Conservation (phyloP, 495 filamentous ascomycete species). For the Mytilinidion resinicola region DNA sequence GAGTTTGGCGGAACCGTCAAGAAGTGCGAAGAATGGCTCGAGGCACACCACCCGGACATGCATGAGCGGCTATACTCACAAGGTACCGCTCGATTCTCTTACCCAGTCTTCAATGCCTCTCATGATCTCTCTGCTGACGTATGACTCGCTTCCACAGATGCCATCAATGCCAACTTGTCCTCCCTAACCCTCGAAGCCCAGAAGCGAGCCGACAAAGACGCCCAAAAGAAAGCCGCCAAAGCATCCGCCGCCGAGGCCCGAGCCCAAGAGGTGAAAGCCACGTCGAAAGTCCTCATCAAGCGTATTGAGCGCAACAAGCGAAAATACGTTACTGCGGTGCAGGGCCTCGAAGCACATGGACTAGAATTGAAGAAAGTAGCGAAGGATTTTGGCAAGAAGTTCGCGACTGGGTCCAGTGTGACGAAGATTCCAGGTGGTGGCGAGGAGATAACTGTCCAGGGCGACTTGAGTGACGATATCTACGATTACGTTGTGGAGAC, state of each 20-base stretch:
- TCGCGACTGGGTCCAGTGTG: constrained; percentile 88
- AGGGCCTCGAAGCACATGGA: constrained; percentile 81
- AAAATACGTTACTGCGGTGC: constrained; percentile 89
- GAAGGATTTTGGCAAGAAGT: constrained; percentile 85
- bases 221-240: constrained; percentile 89
- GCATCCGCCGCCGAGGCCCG: constrained; percentile 77
- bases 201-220: constrained; percentile 89
- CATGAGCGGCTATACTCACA: constrained; percentile 76
- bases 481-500: constrained; percentile 82
- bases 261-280: constrained; percentile 66
- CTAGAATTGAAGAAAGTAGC: constrained; percentile 89
- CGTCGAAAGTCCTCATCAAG: constrained; percentile 83
- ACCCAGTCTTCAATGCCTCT: not conserved
- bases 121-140: not conserved
- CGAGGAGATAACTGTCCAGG: constrained; percentile 97
- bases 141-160: constrained; percentile 48
- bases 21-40: constrained; percentile 94
- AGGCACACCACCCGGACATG: constrained; percentile 63
- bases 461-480: constrained; percentile 92
- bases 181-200: constrained; percentile 81
- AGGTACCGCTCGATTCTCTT: constrained; percentile 45
- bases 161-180: constrained; percentile 71
- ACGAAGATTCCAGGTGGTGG: constrained; percentile 79
- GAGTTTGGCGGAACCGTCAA: constrained; percentile 97
- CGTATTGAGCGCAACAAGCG: constrained; percentile 96